Evolutionary conservation across 495 filamentous ascomycete species (phyloP).

Genomic region (Penicillium roqueforti): DNA sequence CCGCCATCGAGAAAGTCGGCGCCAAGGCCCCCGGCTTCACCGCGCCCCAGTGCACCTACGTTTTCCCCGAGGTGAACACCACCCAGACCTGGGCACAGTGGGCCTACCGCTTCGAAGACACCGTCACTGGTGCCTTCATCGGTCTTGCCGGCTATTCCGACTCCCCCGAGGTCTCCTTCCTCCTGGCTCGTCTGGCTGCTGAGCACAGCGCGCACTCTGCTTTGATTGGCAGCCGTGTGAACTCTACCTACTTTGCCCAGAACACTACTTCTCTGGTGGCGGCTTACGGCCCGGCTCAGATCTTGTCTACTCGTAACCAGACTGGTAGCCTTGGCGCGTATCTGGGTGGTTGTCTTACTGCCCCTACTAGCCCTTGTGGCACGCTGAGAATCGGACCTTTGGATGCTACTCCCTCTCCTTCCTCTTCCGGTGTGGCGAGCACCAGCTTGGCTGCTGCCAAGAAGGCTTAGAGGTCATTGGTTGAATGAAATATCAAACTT

Average conservation of each 20-base stretch:
- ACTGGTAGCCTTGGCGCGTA: conserved; percentile 29
- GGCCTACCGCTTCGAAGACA: conserved; percentile 24
- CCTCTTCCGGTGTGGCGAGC: conserved; percentile 8
- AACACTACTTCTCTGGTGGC: conserved; percentile 23
- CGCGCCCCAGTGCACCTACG: conserved; percentile 24
- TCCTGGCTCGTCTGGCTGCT: conserved; percentile 31
- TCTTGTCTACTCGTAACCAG: conserved; percentile 20
- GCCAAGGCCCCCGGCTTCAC: conserved; percentile 16
- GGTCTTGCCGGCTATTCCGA: conserved; percentile 32
- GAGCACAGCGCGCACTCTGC: conserved; percentile 26
- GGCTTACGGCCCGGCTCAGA: conserved; percentile 26
- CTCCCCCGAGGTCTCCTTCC: conserved; percentile 33
- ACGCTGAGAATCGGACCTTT: conserved; percentile 24
- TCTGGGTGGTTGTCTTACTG: conserved; percentile 24
- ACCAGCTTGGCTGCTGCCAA: not conserved
- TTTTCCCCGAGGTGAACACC: conserved; percentile 16
- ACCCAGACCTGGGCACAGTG: conserved; percentile 19
- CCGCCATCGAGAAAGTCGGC: conserved; percentile 23
- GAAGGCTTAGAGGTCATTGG: not conserved
- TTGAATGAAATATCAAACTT: not conserved
- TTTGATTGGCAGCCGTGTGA: conserved; percentile 25
- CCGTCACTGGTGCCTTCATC: conserved; percentile 27
- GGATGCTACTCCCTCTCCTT: conserved; percentile 13
- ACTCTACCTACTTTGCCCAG: conserved; percentile 20
- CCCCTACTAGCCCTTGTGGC: conserved; percentile 24